Base-by-base conservation (phyloP, 306 rosid genomes). In the Dicorynia guianensis region DNA sequence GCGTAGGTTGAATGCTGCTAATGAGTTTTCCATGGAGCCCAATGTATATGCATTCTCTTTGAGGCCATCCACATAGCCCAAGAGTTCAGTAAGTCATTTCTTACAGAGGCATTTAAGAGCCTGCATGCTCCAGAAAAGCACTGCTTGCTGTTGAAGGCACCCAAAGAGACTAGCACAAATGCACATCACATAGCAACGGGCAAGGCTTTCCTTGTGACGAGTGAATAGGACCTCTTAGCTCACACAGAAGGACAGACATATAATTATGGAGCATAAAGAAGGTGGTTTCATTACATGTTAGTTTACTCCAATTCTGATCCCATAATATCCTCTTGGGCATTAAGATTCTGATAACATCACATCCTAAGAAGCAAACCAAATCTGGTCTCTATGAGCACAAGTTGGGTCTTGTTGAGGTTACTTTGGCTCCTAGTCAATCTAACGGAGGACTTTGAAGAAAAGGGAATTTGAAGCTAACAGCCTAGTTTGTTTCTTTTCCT, bases 371-470 rank as follows among this genome's bases (percentile, higher is more conserved):
- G 70, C 46, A 57, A 78, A 59, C 74, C 69, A 72, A 75, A 75
- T 44, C 30, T 69, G 44, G 39, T 15, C 11, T 36, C 71, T 18
- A 0, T 18, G 3, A 30, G n/a, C 2, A 15, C 2, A 4, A 7
- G 66, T 74, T 76, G 84, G 83, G 67, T 36, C 78, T 25, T 18
- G 8, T 61, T 52, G 62, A 14, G 72, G 66, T 66, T 76, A 54
- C 80, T n/a, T 76, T 65, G 13, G 85, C 71, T 44, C 69, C 30
- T 11, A 12, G 46, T 43, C 80, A 67, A 67, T 52, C 68, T 53
- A 70, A 38, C 43, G 67, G 76, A 55, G 46, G 75, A 54, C 52
- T 70, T 65, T 85, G 57, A 61, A n/a, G 85, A n/a, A 79, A 54
- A 83, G 74, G 47, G 82, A 76, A 53, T 12, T 79, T 71, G 49